Base-by-base conservation (phyloP, 306 rosid species). In the Sindora glabra region DNA sequence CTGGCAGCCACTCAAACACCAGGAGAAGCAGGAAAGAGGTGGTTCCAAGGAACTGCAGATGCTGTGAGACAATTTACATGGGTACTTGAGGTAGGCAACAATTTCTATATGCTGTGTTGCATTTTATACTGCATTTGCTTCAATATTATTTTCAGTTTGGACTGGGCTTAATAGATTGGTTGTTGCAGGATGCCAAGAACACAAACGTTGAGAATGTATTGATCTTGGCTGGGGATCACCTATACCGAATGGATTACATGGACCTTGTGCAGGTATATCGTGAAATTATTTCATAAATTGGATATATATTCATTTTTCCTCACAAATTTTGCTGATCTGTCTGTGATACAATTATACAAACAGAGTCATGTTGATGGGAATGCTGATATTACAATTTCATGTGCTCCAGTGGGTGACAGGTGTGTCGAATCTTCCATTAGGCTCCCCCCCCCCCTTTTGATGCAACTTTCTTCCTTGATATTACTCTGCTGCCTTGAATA, bases 21-120 rank as follows among this genome's bases (percentile, higher is more conserved):
- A 0, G 96, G 99, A 42, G 95, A 83, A 76, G 64, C 95, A n/a
- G 99, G 99, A 50, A 83, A 89, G 56, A 89, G n/a, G 25, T 92
- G 99, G 99, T 92, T 92, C 64, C 96, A 92, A 67, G 96, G 99
- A 57, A 92, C 99, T 9, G 96, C 99, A 33, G 99, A 92, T 79
- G 99, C 95, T 51, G 99, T 92, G 67, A 86, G 99, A 76, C 95
- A 92, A 68, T 92, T 92, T 41, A 64, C 72, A 52, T 92, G 99
- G 99, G 89, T 92, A n/a, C 79, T 92, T 76, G 97, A 89, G 99
- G 97, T 90, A 57, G 10, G 74, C 38, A 29, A 47, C 34, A 25
- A 64, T 41, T 38, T 67, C 61, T 33, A 10, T 36, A 38, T 44
- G 56, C 11, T 23, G 18, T 19, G 36, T 71, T 61, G 50, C 34